Percentiles rank a stretch among this genome's conserved stretches.
phyloP scores from a whole-genome alignment of 2,329 filamentous ascomycete species.

The Pseudogymnoascus sp. region DNA sequence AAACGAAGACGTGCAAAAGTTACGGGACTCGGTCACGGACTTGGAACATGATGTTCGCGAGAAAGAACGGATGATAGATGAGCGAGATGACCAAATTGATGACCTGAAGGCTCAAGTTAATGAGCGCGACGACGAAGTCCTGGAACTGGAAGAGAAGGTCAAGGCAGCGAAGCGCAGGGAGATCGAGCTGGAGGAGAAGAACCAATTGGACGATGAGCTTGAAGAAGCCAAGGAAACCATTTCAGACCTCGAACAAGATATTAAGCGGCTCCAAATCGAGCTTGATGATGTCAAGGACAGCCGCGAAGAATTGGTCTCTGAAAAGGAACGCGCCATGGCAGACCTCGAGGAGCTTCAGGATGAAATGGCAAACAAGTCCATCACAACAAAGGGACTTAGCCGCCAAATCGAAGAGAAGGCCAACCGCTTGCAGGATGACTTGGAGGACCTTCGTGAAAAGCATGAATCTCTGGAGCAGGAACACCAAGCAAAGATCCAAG shows the following conservation, averaged over 20 bases:
- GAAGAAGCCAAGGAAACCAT: conserved; percentile 50
- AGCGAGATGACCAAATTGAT: conserved; percentile 68
- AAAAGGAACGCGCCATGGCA: conserved; percentile 49
- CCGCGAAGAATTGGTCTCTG: conserved; percentile 43
- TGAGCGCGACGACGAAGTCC: conserved; percentile 43
- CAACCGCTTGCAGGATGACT: conserved; percentile 56
- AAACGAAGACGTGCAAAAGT: conserved; percentile 52
- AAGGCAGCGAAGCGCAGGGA: conserved; percentile 46
- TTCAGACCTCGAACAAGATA: conserved; percentile 47
- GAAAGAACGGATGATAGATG: conserved; percentile 64
- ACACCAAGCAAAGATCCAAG: conserved; percentile 35
- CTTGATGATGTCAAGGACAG: conserved; percentile 47
- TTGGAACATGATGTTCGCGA: conserved; percentile 68
- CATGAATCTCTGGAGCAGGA: conserved; percentile 35
- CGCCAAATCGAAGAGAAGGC: conserved; percentile 68
- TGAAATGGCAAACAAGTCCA: conserved; percentile 71
- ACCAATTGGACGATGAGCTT: conserved; percentile 43
- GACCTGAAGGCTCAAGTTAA: conserved; percentile 49
- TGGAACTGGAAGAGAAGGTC: conserved; percentile 50
- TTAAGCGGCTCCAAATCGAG: conserved; percentile 47
- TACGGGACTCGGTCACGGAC: conserved; percentile 68
- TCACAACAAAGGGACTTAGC: conserved; percentile 65
- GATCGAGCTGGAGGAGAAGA: conserved; percentile 50
- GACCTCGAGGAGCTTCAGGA: conserved; percentile 62
- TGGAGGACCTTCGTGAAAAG: conserved; percentile 44